Conservation (phyloP, 1,139 yeast genomes). For the Arxiozyma heterogenica region DNA sequence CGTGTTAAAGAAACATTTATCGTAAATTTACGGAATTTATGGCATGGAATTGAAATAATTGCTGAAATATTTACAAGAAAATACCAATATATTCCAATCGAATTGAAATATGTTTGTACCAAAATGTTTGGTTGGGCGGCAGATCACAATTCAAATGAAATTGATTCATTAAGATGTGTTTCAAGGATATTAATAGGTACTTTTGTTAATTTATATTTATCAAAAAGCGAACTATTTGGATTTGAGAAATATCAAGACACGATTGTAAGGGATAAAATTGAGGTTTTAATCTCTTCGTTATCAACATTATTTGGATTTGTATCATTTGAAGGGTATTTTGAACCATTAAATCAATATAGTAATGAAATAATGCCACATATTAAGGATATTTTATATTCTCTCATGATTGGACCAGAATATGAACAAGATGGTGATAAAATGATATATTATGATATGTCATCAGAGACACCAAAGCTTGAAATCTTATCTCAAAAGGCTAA, state of each 20-base stretch:
- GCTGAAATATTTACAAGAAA: conserved; percentile 39
- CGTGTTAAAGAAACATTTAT: conserved; percentile 64
- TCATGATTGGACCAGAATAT: conserved; percentile 26
- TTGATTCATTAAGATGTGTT: conserved; percentile 42
- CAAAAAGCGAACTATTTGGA: conserved; percentile 31
- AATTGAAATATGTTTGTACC: conserved; percentile 44
- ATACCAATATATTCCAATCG: conserved; percentile 50
- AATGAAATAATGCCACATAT: conserved; percentile 25
- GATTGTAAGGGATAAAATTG: conserved; percentile 13
- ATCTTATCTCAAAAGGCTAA: conserved; percentile 26
- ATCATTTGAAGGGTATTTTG: conserved; percentile 23
- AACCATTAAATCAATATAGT: conserved; percentile 29
- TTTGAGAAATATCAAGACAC: conserved; percentile 5
- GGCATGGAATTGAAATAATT: conserved; percentile 61
- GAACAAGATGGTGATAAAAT: conserved; percentile 24
- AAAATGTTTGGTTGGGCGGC: conserved; percentile 44
- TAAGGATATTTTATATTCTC: conserved; percentile 18
- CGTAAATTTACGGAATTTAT: conserved; percentile 58
- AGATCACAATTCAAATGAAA: conserved; percentile 29
- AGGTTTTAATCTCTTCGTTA: conserved; percentile 16
- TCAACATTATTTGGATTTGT: conserved; percentile 22
- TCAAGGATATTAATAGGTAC: conserved; percentile 72
- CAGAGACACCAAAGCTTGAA: conserved; percentile 19
- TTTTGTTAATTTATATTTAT: conserved; percentile 42
- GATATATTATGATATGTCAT: conserved; percentile 27